Percentiles rank a stretch among this genome's conserved stretches.
phyloP scores from a whole-genome alignment of 1,284 basidiomycete genomes.

The Cryptococcus amylolentus region DNA sequence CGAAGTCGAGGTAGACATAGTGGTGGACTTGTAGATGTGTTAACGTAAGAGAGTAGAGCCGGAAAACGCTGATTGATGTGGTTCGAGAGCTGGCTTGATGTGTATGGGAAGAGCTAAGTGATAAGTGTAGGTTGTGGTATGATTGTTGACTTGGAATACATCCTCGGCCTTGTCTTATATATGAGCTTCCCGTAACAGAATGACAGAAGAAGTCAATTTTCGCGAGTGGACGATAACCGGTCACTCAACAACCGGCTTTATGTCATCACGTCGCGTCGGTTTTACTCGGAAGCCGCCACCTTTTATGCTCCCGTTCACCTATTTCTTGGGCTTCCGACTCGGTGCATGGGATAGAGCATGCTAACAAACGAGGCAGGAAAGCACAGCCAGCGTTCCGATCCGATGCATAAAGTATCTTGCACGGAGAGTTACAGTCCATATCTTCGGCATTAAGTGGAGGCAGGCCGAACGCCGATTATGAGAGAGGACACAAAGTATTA shows the following conservation, averaged over 20 bases:
- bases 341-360: no score
- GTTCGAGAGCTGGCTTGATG: no score
- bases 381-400: background rate
- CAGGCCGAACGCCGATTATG: background rate
- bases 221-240: background rate
- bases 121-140: no score
- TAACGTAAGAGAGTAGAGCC: background rate
- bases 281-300: conserved; percentile 10
- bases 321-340: background rate
- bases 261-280: conserved; percentile 5
- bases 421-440: background rate
- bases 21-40: background rate
- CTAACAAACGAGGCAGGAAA: no score
- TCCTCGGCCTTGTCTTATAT: no score
- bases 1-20: conserved; percentile 31
- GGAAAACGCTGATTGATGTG: background rate
- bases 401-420: background rate
- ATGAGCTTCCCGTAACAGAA: no score
- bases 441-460: conserved; percentile 1
- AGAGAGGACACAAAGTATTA: background rate
- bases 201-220: no score
- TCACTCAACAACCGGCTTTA: conserved; percentile 3
- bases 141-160: no score
- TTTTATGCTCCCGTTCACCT: background rate
- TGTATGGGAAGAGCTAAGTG: no score